Conservation (phyloP, 169 alveolate species). For the Hepatocystis sp. region DNA sequence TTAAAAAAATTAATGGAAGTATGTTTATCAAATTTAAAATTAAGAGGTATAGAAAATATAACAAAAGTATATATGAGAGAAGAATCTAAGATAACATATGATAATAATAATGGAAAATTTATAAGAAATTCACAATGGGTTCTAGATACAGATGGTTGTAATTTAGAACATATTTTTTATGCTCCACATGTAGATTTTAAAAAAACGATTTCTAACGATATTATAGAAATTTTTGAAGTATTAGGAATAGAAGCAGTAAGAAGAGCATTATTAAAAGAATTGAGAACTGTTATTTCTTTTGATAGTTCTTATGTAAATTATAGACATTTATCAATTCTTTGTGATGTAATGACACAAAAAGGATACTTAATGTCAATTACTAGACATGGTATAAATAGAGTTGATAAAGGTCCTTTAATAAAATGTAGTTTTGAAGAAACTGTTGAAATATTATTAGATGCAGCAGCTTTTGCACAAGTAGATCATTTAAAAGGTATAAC, state of each 20-base stretch:
- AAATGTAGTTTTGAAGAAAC: slow-evolving; percentile 99
- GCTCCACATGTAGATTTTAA: slow-evolving; percentile 93
- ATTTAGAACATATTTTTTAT: slow-evolving; percentile 94
- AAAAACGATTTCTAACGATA: slow-evolving; percentile 97
- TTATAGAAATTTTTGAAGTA: slow-evolving; percentile 96
- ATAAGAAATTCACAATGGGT: slow-evolving; percentile 96
- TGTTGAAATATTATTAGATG: slow-evolving; percentile 99
- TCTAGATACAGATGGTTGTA: slow-evolving; percentile 99
- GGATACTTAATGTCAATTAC: slow-evolving; percentile 99
- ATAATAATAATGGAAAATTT: slow-evolving; percentile 91
- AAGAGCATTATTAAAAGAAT: slow-evolving; percentile 95
- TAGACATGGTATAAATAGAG: slow-evolving; percentile 99
- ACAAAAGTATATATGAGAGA: slow-evolving; percentile 97
- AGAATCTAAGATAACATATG: slow-evolving; percentile 92
- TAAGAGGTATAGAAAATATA: slow-evolving; percentile 91
- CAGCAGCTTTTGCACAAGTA: slow-evolving; percentile 98
- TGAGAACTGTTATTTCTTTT: slow-evolving; percentile 92
- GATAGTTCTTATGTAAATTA: slow-evolving; percentile 99
- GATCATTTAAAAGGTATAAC: slow-evolving; percentile 94
- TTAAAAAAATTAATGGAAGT: slow-evolving; percentile 90
- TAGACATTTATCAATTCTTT: slow-evolving; percentile 98
- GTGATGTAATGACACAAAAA: slow-evolving; percentile 99
- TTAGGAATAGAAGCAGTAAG: slow-evolving; percentile 99
- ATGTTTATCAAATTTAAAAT: slow-evolving; percentile 86
- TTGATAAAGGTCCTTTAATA: slow-evolving; percentile 98